Percentiles rank a stretch among this genome's conserved stretches.
Evolutionary conservation across 1,139 yeast species (phyloP).

Genomic region (Ogataea hybrid): DNA sequence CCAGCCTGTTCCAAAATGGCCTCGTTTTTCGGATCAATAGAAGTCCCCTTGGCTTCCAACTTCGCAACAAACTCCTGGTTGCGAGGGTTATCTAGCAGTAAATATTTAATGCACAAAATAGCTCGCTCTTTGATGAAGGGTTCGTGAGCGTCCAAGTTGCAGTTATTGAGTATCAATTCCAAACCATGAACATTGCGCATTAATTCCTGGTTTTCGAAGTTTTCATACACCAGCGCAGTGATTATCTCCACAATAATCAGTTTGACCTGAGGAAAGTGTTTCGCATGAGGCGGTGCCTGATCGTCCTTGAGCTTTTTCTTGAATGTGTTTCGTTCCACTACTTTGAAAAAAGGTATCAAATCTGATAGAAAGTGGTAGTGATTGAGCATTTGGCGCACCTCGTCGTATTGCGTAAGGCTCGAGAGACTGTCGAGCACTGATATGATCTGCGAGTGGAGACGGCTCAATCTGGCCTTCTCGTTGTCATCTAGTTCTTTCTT

Average conservation of each 20-base stretch:
- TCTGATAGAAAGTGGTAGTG: slow-evolving; percentile 49
- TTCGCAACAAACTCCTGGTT: slow-evolving; percentile 75
- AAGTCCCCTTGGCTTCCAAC: slow-evolving; percentile 55
- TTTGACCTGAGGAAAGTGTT: slow-evolving; percentile 58
- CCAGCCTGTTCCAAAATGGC: slow-evolving; percentile 50
- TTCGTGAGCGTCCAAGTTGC: slow-evolving; percentile 82
- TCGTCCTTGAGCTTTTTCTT: slow-evolving; percentile 36
- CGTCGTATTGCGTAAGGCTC: slow-evolving; percentile 49
- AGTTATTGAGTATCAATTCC: slow-evolving; percentile 70
- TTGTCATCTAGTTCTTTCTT: slow-evolving; percentile 17
- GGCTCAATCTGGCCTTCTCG: slow-evolving; percentile 13
- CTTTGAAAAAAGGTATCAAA: slow-evolving; percentile 44
- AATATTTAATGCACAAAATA: slow-evolving; percentile 69
- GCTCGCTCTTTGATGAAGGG: slow-evolving; percentile 88
- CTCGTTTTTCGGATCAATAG: slow-evolving; percentile 46
- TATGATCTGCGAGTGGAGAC: slow-evolving; percentile 27
- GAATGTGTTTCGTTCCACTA: slow-evolving; percentile 49
- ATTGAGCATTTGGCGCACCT: slow-evolving; percentile 49
- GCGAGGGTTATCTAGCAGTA: slow-evolving; percentile 57
- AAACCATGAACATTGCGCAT: slow-evolving; percentile 68
- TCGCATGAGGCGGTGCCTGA: slow-evolving; percentile 28
- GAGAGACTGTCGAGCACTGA: slow-evolving; percentile 48
- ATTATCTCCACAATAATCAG: slow-evolving; percentile 60
- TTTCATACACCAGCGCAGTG: slow-evolving; percentile 51
- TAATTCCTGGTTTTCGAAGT: slow-evolving; percentile 60